Evolutionary conservation across 164 flowering plant species (phyloP).

Genomic region (Vitis labrusca): DNA sequence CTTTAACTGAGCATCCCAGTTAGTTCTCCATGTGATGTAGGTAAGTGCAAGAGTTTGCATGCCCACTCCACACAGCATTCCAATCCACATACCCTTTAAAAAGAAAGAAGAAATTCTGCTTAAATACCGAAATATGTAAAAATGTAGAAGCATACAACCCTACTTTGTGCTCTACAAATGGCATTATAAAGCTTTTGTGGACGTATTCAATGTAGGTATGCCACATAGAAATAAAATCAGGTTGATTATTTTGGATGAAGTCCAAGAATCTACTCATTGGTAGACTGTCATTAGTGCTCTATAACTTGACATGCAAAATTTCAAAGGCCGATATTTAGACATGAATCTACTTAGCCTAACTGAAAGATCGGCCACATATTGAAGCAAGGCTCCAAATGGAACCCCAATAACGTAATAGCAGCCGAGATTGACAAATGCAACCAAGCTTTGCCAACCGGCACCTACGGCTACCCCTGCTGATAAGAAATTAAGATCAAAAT

Average conservation of each 20-base stretch:
- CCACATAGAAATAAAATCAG: no score
- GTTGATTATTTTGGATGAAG: no score
- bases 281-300: no score
- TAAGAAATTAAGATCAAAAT: not conserved
- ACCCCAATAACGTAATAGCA: slow-evolving; percentile 52
- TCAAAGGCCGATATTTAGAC: no score
- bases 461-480: slow-evolving; percentile 24
- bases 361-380: slow-evolving; percentile 26
- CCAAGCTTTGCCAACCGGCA: slow-evolving; percentile 43
- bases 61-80: slow-evolving; percentile 37
- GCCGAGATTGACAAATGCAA: slow-evolving; percentile 44
- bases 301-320: no score
- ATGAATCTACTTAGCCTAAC: slow-evolving; percentile 31
- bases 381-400: slow-evolving; percentile 45
- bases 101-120: not conserved
- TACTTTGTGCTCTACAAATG: no score
- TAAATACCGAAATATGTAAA: no score
- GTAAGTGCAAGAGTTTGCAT: slow-evolving; percentile 24
- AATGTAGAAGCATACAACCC: no score
- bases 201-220: no score
- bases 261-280: no score
- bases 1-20: slow-evolving; percentile 33
- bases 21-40: slow-evolving; percentile 32
- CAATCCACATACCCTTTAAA: slow-evolving; percentile 38
- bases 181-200: no score